Conservation (phyloP, 768 basidiomycete genomes). For the Rhizopogon rudus region DNA sequence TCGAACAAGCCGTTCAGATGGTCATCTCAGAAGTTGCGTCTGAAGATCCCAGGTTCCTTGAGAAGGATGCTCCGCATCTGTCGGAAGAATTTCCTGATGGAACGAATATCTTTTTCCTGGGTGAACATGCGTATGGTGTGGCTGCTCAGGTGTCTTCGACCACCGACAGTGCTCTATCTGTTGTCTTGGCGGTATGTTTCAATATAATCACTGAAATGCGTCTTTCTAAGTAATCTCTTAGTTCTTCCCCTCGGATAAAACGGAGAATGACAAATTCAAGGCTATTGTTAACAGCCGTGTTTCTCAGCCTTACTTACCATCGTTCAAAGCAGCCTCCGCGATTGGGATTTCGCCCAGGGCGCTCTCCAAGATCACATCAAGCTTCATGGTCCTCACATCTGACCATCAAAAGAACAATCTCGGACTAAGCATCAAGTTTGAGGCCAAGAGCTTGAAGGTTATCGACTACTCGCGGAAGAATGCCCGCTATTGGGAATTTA, state of each 20-base stretch:
- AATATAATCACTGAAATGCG: not conserved
- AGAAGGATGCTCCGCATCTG: conserved; percentile 76
- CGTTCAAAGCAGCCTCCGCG: conserved; percentile 72
- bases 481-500: conserved; percentile 88
- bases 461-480: conserved; percentile 87
- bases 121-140: conserved; percentile 92
- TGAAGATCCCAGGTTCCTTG: conserved; percentile 86
- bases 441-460: conserved; percentile 90
- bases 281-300: conserved; percentile 47
- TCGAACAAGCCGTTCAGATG: conserved; percentile 86
- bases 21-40: conserved; percentile 72
- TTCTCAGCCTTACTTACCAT: conserved; percentile 64
- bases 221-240: conserved; percentile 23
- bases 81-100: conserved; percentile 88
- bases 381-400: conserved; percentile 78
- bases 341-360: conserved; percentile 74
- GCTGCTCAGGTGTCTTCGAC: conserved; percentile 85
- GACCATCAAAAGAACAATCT: conserved; percentile 83
- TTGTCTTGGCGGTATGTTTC: conserved; percentile 74
- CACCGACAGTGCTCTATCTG: conserved; percentile 63
- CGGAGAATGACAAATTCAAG: conserved; percentile 78
- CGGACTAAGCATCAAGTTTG: conserved; percentile 94
- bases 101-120: conserved; percentile 93
- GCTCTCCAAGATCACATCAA: conserved; percentile 88
- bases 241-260: conserved; percentile 85